A percentile compares a stretch with the other conserved stretches of the same genome.
phyloP scores from a whole-genome alignment of 805 yeast genomes.

The Candida yuanshanica region DNA sequence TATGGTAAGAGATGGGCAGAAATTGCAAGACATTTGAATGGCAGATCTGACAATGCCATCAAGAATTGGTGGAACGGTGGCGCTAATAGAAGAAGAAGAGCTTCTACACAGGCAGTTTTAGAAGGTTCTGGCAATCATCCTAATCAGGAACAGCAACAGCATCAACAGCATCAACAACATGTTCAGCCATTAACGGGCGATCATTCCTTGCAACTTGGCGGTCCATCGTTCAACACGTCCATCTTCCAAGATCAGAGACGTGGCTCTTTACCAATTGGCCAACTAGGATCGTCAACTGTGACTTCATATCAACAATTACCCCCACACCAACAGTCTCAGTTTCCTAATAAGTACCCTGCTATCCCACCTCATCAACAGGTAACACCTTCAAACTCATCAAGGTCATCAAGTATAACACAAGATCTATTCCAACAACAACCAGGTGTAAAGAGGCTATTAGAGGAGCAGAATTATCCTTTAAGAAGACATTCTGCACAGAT shows the following conservation, averaged over 20 bases:
- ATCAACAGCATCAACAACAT: conserved; percentile 3
- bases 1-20: conserved; percentile 94
- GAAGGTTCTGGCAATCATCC: conserved; percentile 6
- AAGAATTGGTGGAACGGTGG: conserved; percentile 98
- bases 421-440: conserved; percentile 21
- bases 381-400: conserved; percentile 9
- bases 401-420: conserved; percentile 22
- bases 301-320: conserved; percentile 3
- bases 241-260: conserved; percentile 13
- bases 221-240: conserved; percentile 13
- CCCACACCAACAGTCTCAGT: conserved; percentile 6
- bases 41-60: conserved; percentile 85
- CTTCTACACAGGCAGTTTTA: conserved; percentile 27
- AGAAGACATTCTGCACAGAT: conserved; percentile 26
- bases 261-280: conserved; percentile 5
- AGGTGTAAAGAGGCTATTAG: conserved; percentile 24
- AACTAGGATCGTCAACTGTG: conserved; percentile 10
- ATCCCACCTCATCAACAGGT: background rate
- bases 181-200: conserved; percentile 5
- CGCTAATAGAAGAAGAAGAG: conserved; percentile 72
- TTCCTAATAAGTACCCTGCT: background rate
- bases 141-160: conserved; percentile 2
- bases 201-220: conserved; percentile 4
- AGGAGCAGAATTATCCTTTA: conserved; percentile 20
- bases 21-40: conserved; percentile 80